phyloP scores from a whole-genome alignment of 2,329 filamentous ascomycete genomes.

The Hymenoscyphus repandus region DNA sequence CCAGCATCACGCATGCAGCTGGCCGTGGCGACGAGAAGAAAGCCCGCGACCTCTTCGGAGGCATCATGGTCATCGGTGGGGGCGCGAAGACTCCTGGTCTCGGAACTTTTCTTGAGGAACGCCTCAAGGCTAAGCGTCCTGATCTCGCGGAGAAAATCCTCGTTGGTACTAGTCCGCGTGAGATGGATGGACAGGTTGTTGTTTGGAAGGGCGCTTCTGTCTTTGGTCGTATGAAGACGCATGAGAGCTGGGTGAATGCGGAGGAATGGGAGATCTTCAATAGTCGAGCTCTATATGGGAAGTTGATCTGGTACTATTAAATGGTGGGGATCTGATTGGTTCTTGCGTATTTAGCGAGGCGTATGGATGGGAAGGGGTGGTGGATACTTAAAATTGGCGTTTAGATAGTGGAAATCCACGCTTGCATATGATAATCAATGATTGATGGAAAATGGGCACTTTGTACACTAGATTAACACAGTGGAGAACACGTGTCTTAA shows the following conservation, averaged over 20 bases:
- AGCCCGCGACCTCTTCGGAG: conserved; percentile 80
- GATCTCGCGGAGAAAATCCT: conserved; percentile 57
- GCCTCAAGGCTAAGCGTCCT: conserved; percentile 61
- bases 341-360: not conserved
- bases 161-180: conserved; percentile 69
- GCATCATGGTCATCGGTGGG: conserved; percentile 86
- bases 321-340: not conserved
- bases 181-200: conserved; percentile 96
- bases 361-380: not conserved
- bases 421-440: too few relatives aligned
- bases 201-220: conserved; percentile 97
- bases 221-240: conserved; percentile 78
- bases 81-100: conserved; percentile 78
- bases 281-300: conserved; percentile 76
- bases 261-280: conserved; percentile 86
- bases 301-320: conserved; percentile 44
- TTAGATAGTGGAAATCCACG: too few relatives aligned
- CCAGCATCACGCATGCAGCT: conserved; percentile 80
- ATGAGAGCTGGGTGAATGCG: conserved; percentile 90
- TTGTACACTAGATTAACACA: too few relatives aligned
- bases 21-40: conserved; percentile 84
- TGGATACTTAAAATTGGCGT: too few relatives aligned
- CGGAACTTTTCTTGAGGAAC: conserved; percentile 76
- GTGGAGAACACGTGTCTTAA: too few relatives aligned
- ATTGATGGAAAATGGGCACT: too few relatives aligned